Conservation (phyloP, 208 protist species). For the Paratrypanosoma confusum region DNA sequence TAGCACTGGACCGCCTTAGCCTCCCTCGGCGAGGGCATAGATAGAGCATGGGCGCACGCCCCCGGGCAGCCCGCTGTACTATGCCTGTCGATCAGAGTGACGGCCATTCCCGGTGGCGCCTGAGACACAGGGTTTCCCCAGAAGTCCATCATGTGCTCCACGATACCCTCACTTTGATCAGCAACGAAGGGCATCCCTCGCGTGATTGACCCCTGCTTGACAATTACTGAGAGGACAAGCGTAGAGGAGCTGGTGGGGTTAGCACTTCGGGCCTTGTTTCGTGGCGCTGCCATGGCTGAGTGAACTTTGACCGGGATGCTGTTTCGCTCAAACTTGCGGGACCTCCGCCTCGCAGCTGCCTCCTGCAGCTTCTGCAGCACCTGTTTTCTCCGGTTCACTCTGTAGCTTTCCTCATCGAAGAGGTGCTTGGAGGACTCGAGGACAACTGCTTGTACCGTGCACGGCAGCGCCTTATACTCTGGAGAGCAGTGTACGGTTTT, state of each 20-base stretch:
- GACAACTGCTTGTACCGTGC: constrained; percentile 67
- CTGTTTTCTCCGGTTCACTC: constrained; percentile 33
- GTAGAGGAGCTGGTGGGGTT: constrained; percentile 73
- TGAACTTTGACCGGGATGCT: constrained; percentile 27
- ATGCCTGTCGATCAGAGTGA: constrained; percentile 72
- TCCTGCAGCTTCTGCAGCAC: constrained; percentile 40
- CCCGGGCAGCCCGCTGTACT: constrained; percentile 73
- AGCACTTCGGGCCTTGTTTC: constrained; percentile 16
- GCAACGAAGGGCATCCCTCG: constrained; percentile 77
- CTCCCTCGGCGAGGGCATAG: constrained; percentile 24
- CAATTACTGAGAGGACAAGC: constrained; percentile 59
- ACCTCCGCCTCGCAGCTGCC: constrained; percentile 7
- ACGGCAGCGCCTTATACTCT: constrained; percentile 35
- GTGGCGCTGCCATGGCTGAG: constrained; percentile 18
- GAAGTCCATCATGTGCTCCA: constrained; percentile 67
- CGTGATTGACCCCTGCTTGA: constrained; percentile 65
- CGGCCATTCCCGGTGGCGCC: constrained; percentile 70
- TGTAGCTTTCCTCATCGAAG: constrained; percentile 81
- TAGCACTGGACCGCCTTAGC: constrained; percentile 56
- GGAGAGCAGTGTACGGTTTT: constrained; percentile 35
- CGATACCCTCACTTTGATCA: constrained; percentile 69
- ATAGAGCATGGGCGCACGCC: constrained; percentile 66
- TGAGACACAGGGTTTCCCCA: constrained; percentile 50
- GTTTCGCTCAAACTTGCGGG: constrained; percentile 19
- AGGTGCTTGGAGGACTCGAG: constrained; percentile 84